phyloP scores from a whole-genome alignment of 2,329 filamentous ascomycete genomes.

The Epichloe glyceriae region DNA sequence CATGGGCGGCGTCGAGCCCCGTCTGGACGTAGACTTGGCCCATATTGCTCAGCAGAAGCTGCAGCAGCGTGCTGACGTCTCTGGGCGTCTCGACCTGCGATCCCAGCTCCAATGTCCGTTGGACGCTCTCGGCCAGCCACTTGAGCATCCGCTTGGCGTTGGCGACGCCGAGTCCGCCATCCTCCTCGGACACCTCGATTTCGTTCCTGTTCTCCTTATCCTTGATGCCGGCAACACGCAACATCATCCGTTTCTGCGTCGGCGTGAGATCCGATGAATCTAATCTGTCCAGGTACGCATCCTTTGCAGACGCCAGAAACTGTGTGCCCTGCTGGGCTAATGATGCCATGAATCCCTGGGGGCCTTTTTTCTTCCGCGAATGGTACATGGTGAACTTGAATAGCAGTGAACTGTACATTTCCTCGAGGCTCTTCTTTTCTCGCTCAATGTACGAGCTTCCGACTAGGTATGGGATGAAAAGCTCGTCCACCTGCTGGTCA shows the following conservation, averaged over 20 bases:
- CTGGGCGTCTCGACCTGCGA: conserved; percentile 82
- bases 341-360: conserved; percentile 85
- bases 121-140: conserved; percentile 92
- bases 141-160: conserved; percentile 96
- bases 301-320: conserved; percentile 73
- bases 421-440: conserved; percentile 58
- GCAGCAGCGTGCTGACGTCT: conserved; percentile 75
- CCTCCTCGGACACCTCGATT: conserved; percentile 81
- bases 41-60: conserved; percentile 75
- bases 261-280: conserved; percentile 79
- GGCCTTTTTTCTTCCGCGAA: conserved; percentile 71
- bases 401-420: conserved; percentile 77
- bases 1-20: conserved; percentile 54
- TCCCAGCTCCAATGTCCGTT: conserved; percentile 80
- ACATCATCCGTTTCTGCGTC: conserved; percentile 81
- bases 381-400: conserved; percentile 98
- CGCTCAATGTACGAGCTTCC: conserved; percentile 59
- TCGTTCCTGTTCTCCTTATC: conserved; percentile 67
- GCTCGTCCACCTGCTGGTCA: conserved; percentile 62
- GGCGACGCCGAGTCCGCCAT: conserved; percentile 69
- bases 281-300: conserved; percentile 79
- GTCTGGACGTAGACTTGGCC: conserved; percentile 68
- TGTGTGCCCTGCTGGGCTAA: conserved; percentile 84
- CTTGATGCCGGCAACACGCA: conserved; percentile 76
- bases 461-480: conserved; percentile 59